Evolutionary conservation across 768 basidiomycete genomes (phyloP), one percentile per base, ranked within the genome.

Genomic region (Xerocomellus dryophilus): DNA sequence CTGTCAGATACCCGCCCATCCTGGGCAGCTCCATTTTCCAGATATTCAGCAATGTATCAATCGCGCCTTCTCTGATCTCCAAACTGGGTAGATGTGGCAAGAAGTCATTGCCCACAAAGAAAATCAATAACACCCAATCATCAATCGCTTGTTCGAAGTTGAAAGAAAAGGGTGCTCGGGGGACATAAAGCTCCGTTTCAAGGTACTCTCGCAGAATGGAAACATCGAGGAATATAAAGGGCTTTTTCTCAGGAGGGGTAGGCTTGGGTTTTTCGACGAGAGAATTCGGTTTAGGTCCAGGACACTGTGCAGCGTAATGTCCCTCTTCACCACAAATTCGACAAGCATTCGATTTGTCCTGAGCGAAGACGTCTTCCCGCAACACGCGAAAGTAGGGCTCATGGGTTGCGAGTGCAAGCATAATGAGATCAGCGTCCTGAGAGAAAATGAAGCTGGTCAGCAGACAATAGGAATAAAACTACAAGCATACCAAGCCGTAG

Each of bases 161-260:
- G 81, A 96, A 98, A 31, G 87, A 84, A 75, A 97, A 94, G 2
- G 85, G 76, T 17, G 81, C 72, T 56, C 81, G 74, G n/a, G 86
- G 76, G 31, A 96, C 80, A 73, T 92, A 85, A 60, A 99, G 86
- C 71, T 98, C 97, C 69, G 91, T 85, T 75, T 96, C 92, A 62
- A 99, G 87, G 77, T 99, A 99, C 76, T 99, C 97, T 74, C 97
- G 90, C 62, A 99, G 77, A 62, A 91, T 83, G 56, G 90, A 79
- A 73, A 99, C 91, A 79, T 98, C 96, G 71, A 99, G 91, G 81
- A 97, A 98, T 75, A 99, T 98, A 80, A 97, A 99, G 14, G 97
- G 97, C 72, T 92, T 88, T 66, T 88, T 86, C 53, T 84, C 74
- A 52, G 79, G 78, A 58, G 79, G 81, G 73, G 66, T 68, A 43